Conservation (phyloP, 176 grass and related monocot species). For the Eleusine indica region DNA sequence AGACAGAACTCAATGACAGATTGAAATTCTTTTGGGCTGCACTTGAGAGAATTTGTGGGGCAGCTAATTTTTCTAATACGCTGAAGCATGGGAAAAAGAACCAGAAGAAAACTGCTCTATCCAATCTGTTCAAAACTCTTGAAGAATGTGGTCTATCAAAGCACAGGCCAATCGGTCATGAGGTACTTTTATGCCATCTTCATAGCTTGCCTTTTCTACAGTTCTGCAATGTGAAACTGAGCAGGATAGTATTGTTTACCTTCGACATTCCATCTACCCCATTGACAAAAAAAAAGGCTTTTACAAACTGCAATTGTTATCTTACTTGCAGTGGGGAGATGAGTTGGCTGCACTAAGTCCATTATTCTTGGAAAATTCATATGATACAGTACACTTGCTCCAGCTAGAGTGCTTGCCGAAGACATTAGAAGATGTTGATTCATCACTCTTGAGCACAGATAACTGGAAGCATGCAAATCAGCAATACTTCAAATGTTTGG, state of each 20-base stretch:
- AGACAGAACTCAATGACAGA: constrained; percentile 40
- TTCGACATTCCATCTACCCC: constrained; percentile 8
- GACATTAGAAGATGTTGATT: constrained; percentile 43
- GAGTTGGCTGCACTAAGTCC: constrained; percentile 48
- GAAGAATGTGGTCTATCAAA: constrained; percentile 88
- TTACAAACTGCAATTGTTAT: background rate
- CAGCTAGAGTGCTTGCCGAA: constrained; percentile 48
- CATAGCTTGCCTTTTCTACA: background rate
- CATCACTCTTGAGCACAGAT: constrained; percentile 42
- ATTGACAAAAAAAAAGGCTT: background rate
- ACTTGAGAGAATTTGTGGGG: constrained; percentile 69
- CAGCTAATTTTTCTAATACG: constrained; percentile 71
- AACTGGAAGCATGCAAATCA: constrained; percentile 71
- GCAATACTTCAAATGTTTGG: constrained; percentile 79
- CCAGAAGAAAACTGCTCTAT: constrained; percentile 77
- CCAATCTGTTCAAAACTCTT: constrained; percentile 77
- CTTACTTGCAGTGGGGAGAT: constrained; percentile 51
- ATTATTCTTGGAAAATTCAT: constrained; percentile 75
- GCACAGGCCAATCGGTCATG: constrained; percentile 60
- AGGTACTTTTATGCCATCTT: constrained; percentile 46
- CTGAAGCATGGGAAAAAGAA: constrained; percentile 86
- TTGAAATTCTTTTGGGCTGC: constrained; percentile 70
- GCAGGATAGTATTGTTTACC: background rate
- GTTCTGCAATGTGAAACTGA: constrained; percentile 4
- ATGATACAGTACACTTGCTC: constrained; percentile 72